phyloP scores from a whole-genome alignment of 179 eudicot genomes.

The Silene noctiflora region DNA sequence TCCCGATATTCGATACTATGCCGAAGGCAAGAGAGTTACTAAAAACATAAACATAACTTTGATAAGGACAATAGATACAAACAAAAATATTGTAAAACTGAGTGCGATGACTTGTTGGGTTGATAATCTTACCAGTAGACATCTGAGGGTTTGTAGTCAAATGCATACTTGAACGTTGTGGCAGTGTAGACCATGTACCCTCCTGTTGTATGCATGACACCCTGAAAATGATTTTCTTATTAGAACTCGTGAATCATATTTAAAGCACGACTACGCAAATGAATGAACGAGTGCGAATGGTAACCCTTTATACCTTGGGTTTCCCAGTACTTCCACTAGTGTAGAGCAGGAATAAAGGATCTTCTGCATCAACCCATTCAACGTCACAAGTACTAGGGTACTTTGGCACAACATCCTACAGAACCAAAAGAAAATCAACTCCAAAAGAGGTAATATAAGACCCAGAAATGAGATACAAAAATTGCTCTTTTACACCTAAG shows the following conservation, averaged over 20 bases:
- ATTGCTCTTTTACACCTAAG: not conserved
- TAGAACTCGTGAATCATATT: not conserved
- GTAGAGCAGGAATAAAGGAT: constrained; percentile 88
- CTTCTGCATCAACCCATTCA: constrained; percentile 95
- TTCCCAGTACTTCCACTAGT: constrained; percentile 99
- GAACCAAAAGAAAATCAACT: not conserved
- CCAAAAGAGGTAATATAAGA: not conserved
- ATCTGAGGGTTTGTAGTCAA: constrained; percentile 91
- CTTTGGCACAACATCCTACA: constrained; percentile 81
- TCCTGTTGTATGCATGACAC: constrained; percentile 96
- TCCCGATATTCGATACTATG: not conserved
- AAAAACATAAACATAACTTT: not conserved
- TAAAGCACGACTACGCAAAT: not conserved
- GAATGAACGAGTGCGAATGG: constrained; percentile 3
- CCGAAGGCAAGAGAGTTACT: not conserved
- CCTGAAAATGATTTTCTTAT: constrained; percentile 38
- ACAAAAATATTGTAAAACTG: not conserved
- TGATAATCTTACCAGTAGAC: constrained; percentile 65
- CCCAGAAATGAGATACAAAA: constrained; percentile 4
- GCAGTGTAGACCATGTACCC: constrained; percentile 98
- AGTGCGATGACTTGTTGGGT: not conserved
- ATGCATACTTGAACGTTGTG: constrained; percentile 92
- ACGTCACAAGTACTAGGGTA: constrained; percentile 73
- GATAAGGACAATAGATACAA: not conserved
- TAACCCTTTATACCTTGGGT: constrained; percentile 63